Evolutionary conservation across 2,329 filamentous ascomycete genomes (phyloP).

Genomic region (Lachnellula arida): DNA sequence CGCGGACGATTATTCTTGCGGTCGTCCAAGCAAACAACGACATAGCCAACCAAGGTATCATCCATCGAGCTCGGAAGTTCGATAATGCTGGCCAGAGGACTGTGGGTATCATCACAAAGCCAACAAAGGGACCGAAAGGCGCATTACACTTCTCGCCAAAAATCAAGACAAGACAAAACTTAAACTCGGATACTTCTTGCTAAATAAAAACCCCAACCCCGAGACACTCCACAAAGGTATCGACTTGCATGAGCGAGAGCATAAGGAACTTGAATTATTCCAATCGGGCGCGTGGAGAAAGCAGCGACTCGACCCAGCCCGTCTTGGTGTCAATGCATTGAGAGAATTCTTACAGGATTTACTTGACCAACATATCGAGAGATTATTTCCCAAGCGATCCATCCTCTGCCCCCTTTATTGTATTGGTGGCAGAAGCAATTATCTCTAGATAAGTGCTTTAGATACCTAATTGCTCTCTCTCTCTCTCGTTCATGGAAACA

Average conservation of each 20-base stretch:
- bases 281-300: conserved; percentile 34
- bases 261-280: conserved; percentile 38
- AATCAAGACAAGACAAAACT: conserved; percentile 8
- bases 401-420: too few species aligned
- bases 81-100: conserved; percentile 30
- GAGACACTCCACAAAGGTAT: conserved; percentile 31
- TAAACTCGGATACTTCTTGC: conserved; percentile 30
- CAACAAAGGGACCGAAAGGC: conserved; percentile 14
- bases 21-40: conserved; percentile 41
- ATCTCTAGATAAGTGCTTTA: too few species aligned
- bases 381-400: conserved; percentile 30
- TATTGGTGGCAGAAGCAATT: too few species aligned
- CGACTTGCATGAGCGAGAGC: conserved; percentile 29
- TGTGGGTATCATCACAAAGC: conserved; percentile 42
- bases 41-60: conserved; percentile 35
- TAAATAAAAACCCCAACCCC: conserved; percentile 36
- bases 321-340: conserved; percentile 19
- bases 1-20: conserved; percentile 42
- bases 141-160: conserved; percentile 4
- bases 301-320: conserved; percentile 12
- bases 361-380: conserved; percentile 28
- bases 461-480: too few species aligned
- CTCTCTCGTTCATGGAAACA: too few species aligned
- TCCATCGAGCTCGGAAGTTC: conserved; percentile 41
- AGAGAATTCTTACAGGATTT: conserved; percentile 24